Percentiles rank a stretch among this genome's conserved stretches.
Evolutionary conservation across 2,329 filamentous ascomycete species (phyloP).

Genomic region (Cladophialophora carrionii): DNA sequence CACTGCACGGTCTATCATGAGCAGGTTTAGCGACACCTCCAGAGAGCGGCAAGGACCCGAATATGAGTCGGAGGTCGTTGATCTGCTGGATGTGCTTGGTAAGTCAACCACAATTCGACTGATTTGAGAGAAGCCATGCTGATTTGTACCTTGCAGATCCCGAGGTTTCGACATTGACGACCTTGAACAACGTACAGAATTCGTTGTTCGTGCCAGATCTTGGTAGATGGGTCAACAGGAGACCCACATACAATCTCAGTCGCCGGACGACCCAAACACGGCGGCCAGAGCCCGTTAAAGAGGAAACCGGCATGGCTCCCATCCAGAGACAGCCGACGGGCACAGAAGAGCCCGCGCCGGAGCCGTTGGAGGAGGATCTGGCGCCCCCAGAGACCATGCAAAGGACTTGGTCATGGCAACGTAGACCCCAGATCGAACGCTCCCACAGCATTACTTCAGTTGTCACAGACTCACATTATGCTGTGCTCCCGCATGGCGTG

Average conservation of each 20-base stretch:
- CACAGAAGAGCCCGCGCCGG: constrained; percentile 38
- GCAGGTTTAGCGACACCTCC: constrained; percentile 32
- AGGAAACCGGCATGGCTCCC: constrained; percentile 52
- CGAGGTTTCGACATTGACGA: constrained; percentile 79
- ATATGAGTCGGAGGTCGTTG: constrained; percentile 66
- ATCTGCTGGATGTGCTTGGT: constrained; percentile 71
- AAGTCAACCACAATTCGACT: constrained; percentile 40
- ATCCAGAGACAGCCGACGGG: constrained; percentile 43
- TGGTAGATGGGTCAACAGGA: constrained; percentile 73
- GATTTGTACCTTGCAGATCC: constrained; percentile 62
- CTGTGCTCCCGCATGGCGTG: constrained; percentile 75
- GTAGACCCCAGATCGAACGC: constrained; percentile 34
- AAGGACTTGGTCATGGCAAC: constrained; percentile 34
- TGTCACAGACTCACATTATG: constrained; percentile 72
- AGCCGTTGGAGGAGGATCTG: constrained; percentile 18
- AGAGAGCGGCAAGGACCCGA: constrained; percentile 45
- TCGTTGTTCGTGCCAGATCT: constrained; percentile 83
- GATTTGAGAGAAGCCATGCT: neutral
- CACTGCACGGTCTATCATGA: constrained; percentile 36
- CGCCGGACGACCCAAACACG: constrained; percentile 22
- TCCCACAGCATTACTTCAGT: constrained; percentile 68
- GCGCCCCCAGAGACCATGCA: constrained; percentile 21
- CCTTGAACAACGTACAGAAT: constrained; percentile 86
- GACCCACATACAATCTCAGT: constrained; percentile 69
- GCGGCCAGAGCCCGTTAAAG: constrained; percentile 22